Percentiles rank a stretch among this genome's conserved stretches.
Conservation (phyloP, 768 basidiomycete genomes). For the Suillus spraguei region DNA sequence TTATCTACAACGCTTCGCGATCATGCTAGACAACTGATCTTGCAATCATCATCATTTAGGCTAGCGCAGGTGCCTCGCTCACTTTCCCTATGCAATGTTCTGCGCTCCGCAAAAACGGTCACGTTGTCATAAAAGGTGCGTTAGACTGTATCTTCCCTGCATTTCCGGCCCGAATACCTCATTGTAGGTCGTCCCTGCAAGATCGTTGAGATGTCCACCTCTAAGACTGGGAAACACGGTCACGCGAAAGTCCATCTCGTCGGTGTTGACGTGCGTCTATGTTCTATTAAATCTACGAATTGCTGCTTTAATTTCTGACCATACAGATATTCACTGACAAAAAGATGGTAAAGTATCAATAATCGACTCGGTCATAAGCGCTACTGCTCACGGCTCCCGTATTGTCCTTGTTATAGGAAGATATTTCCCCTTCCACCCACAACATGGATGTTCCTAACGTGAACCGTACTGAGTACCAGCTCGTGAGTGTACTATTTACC, state of each 20-base stretch:
- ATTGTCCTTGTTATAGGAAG: conserved; percentile 58
- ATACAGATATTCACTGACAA: conserved; percentile 96
- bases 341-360: conserved; percentile 73
- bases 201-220: conserved; percentile 99
- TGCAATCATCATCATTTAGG: conserved; percentile 42
- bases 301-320: conserved; percentile 18
- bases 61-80: conserved; percentile 71
- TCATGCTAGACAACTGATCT: conserved; percentile 20
- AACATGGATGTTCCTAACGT: conserved; percentile 99
- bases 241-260: conserved; percentile 99
- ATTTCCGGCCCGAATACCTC: conserved; percentile 12
- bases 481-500: conserved; percentile 51
- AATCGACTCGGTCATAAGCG: conserved; percentile 11
- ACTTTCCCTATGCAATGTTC: conserved; percentile 95
- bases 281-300: conserved; percentile 5
- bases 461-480: conserved; percentile 83
- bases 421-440: conserved; percentile 96
- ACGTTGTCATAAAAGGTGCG: conserved; percentile 93
- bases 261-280: conserved; percentile 84
- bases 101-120: conserved; percentile 89
- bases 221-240: conserved; percentile 99
- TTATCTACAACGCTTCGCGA: conserved; percentile 12
- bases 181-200: conserved; percentile 88
- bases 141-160: not conserved
- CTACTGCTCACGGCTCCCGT: not conserved